Percentiles rank a stretch among this genome's conserved stretches.
Conservation (phyloP, 306 rosid species). For the Sechiopsis laciniata region DNA sequence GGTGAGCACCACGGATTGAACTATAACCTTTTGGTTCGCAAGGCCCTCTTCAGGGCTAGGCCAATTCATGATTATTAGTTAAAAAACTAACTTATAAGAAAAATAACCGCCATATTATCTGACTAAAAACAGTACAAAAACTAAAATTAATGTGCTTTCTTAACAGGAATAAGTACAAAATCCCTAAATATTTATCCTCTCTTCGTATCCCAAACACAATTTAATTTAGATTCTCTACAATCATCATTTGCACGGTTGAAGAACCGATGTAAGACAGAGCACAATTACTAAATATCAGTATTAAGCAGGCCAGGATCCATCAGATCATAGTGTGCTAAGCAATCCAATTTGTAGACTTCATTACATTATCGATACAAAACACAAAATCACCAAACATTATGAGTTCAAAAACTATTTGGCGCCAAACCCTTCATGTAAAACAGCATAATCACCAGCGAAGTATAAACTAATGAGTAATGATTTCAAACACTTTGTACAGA, state of each 20-base stretch:
- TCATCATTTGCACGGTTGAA: neutral
- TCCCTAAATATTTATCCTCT: neutral
- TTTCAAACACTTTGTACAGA: neutral
- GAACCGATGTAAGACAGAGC: neutral
- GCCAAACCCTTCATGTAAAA: neutral
- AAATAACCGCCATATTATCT: too few species aligned
- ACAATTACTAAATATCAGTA: neutral
- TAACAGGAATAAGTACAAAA: neutral
- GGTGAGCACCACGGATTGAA: too few species aligned
- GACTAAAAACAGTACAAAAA: too few species aligned
- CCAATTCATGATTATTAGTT: too few species aligned
- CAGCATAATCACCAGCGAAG: neutral
- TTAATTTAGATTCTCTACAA: neutral
- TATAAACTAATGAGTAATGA: neutral
- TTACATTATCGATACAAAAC: neutral
- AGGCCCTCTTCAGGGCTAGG: too few species aligned
- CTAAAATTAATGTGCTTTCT: too few species aligned
- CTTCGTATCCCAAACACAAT: neutral
- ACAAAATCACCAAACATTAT: neutral
- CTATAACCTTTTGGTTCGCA: too few species aligned
- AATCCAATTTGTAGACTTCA: neutral
- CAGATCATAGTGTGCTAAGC: neutral
- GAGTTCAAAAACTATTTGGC: neutral
- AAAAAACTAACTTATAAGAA: too few species aligned
- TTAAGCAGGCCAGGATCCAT: conserved; percentile 10